A percentile compares a stretch with the other conserved stretches of the same genome.
Conservation (phyloP, 768 basidiomycete genomes). For the Erythrobasidium yunnanense region DNA sequence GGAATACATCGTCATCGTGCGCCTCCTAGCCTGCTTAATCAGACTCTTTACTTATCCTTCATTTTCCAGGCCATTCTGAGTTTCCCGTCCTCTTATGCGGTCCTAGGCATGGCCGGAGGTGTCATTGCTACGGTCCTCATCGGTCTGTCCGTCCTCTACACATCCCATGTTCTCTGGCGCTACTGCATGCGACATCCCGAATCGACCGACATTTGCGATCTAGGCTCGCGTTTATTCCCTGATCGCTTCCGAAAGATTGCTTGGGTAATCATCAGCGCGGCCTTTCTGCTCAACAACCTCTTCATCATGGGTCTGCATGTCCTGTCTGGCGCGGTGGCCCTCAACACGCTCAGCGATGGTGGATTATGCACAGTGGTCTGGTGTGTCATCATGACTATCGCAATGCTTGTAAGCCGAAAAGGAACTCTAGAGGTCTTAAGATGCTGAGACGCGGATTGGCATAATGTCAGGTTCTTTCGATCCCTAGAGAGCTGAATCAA, state of each 20-base stretch:
- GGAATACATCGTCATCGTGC: conserved; percentile 20
- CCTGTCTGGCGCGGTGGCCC: conserved; percentile 47
- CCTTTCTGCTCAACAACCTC: conserved; percentile 34
- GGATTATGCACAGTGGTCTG: conserved; percentile 45
- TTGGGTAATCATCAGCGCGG: conserved; percentile 30
- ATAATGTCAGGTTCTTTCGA: not conserved
- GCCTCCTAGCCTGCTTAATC: not conserved
- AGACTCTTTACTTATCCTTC: not conserved
- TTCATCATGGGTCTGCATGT: conserved; percentile 48
- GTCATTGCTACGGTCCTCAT: conserved; percentile 14
- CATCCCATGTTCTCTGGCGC: conserved; percentile 32
- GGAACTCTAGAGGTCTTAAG: not conserved
- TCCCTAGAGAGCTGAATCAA: conserved; percentile 45
- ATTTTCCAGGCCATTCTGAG: conserved; percentile 2
- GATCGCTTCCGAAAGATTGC: not conserved
- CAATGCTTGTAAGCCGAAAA: conserved; percentile 29
- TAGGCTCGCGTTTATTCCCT: not conserved
- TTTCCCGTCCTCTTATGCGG: conserved; percentile 30
- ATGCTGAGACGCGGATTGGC: not conserved
- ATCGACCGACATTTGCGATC: conserved; percentile 15
- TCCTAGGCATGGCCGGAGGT: conserved; percentile 31
- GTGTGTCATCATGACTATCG: conserved; percentile 36
- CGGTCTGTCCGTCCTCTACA: conserved; percentile 31
- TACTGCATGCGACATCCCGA: conserved; percentile 32
- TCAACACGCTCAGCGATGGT: conserved; percentile 46